Evolutionary conservation across 208 protist genomes (phyloP).

Genomic region (Endotrypanum monterogeii): DNA sequence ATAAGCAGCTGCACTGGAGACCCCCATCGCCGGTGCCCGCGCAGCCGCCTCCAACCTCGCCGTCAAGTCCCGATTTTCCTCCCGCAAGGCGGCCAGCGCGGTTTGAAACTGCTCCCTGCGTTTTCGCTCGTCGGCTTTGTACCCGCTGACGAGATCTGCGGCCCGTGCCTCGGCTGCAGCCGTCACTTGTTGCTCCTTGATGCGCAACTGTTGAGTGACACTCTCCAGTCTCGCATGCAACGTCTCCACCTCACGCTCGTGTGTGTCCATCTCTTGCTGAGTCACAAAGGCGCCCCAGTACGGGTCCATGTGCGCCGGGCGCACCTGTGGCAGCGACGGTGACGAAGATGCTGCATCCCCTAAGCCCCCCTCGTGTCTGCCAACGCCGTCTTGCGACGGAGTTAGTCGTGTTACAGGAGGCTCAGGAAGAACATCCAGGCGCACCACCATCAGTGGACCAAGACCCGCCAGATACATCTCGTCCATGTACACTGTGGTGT

Average conservation of each 20-base stretch:
- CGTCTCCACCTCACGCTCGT: slow-evolving; percentile 35
- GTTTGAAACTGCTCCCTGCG: slow-evolving; percentile 52
- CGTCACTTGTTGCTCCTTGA: slow-evolving; percentile 27
- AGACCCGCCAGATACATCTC: slow-evolving; percentile 4
- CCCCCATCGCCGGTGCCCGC: slow-evolving; percentile 24
- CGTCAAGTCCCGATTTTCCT: slow-evolving; percentile 55
- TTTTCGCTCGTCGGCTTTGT: slow-evolving; percentile 42
- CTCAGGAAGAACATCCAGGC: background rate
- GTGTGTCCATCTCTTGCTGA: slow-evolving; percentile 24
- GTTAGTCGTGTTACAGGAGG: background rate
- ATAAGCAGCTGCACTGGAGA: background rate
- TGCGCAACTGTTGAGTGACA: slow-evolving; percentile 23
- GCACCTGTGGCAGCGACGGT: background rate
- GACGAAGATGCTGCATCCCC: background rate
- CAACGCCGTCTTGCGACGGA: background rate
- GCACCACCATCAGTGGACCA: slow-evolving; percentile 29
- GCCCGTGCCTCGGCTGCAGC: slow-evolving; percentile 27
- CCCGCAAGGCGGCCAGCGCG: slow-evolving; percentile 39
- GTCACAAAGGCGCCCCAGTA: slow-evolving; percentile 9
- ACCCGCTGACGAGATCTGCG: slow-evolving; percentile 22
- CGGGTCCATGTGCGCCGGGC: background rate
- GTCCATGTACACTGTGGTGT: background rate
- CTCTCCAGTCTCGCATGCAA: slow-evolving; percentile 38
- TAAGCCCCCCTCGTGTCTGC: background rate
- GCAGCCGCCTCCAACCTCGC: slow-evolving; percentile 28